Evolutionary conservation across 345 rosid genomes (phyloP).

Genomic region (Durio zibethinus): DNA sequence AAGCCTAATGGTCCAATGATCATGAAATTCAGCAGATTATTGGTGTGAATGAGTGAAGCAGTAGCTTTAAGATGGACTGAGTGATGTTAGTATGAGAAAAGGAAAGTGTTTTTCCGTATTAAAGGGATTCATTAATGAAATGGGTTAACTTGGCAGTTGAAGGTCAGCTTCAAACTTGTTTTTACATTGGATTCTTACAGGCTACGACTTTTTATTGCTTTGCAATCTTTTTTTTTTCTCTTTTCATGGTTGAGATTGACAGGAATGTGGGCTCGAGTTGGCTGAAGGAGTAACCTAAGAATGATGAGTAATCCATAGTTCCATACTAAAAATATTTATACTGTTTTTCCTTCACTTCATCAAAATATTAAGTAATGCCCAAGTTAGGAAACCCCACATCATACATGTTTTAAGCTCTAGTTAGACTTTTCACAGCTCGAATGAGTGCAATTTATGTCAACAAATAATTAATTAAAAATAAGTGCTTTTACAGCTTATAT

Average conservation of each 20-base stretch:
- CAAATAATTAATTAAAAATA: conserved; percentile 17
- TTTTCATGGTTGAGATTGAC: conserved; percentile 23
- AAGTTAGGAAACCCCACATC: conserved; percentile 27
- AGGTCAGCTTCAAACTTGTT: conserved; percentile 29
- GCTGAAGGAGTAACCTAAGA: background rate
- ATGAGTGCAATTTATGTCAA: background rate
- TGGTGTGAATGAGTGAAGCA: conserved; percentile 26
- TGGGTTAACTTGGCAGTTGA: conserved; percentile 25
- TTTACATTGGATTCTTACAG: conserved; percentile 42
- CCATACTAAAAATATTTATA: background rate
- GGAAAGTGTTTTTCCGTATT: background rate
- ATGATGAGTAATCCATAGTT: conserved; percentile 5
- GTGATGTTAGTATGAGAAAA: background rate
- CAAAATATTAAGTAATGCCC: background rate
- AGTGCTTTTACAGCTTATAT: conserved; percentile 7
- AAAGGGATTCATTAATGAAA: conserved; percentile 13
- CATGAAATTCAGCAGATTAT: conserved; percentile 8
- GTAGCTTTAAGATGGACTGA: background rate
- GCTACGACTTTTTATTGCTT: conserved; percentile 2
- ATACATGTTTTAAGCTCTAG: conserved; percentile 10
- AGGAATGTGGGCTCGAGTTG: conserved; percentile 20
- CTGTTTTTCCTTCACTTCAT: background rate
- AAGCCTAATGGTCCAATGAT: conserved; percentile 30
- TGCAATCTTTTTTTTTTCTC: background rate
- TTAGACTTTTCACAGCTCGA: conserved; percentile 3